phyloP scores from a whole-genome alignment of 139 green algal genomes.

The Deuterostichococcus epilithicus region DNA sequence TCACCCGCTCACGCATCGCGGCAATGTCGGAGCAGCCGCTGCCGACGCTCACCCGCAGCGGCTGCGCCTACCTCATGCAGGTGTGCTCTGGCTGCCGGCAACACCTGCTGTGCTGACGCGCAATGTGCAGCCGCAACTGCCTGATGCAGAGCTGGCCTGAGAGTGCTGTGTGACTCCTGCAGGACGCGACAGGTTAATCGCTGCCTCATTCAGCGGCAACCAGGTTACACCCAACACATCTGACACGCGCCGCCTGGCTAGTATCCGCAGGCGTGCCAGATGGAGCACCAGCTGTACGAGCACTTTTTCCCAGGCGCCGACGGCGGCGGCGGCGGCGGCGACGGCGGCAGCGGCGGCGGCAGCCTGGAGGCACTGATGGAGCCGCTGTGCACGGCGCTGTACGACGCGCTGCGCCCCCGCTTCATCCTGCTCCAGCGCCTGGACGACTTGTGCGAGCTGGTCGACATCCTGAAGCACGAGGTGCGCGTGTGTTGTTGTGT shows the following conservation, averaged over 20 bases:
- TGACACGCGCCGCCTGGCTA: no score
- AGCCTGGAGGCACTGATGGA: constrained; percentile 73
- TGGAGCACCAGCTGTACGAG: constrained; percentile 83
- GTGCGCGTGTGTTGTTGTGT: constrained; percentile 18
- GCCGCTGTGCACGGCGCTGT: constrained; percentile 83
- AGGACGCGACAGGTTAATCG: no score
- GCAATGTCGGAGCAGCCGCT: constrained; percentile 39
- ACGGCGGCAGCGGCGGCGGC: constrained; percentile 13
- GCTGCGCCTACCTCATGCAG: constrained; percentile 85
- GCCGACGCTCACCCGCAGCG: constrained; percentile 59
- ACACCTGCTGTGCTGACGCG: not conserved
- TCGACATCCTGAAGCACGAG: constrained; percentile 80
- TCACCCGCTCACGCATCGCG: constrained; percentile 45
- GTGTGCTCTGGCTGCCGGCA: constrained; percentile 5
- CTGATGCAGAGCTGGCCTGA: not conserved
- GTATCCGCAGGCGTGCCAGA: constrained; percentile 59
- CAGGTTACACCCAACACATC: no score
- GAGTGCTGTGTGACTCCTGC: not conserved
- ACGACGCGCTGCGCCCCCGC: constrained; percentile 75
- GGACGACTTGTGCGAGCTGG: constrained; percentile 83
- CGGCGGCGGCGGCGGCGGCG: not conserved
- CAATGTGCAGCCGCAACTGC: constrained; percentile 14
- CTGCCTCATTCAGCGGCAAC: no score
- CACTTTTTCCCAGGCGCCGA: constrained; percentile 76
- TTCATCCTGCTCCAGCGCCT: constrained; percentile 79